phyloP scores from a whole-genome alignment of 177 flowering plant genomes.

The Vitis hybrid region DNA sequence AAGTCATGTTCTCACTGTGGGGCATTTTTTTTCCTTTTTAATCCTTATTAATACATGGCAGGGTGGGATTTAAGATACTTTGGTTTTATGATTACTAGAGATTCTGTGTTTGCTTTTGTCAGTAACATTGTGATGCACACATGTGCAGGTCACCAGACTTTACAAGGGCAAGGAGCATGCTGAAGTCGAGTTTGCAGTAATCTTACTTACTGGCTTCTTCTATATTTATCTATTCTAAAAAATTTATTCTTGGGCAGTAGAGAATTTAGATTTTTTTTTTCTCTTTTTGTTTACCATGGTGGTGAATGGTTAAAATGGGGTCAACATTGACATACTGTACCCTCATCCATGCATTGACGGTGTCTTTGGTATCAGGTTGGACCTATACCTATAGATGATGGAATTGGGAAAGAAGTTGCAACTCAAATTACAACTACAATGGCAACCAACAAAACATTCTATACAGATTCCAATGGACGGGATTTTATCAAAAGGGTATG shows the following conservation, averaged over 20 bases:
- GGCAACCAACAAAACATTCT: slow-evolving; percentile 74
- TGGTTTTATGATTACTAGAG: not conserved
- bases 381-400: slow-evolving; percentile 89
- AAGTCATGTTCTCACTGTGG: no score
- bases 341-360: no score
- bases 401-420: slow-evolving; percentile 76
- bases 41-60: no score
- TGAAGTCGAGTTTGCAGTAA: slow-evolving; percentile 92
- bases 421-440: slow-evolving; percentile 60
- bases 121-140: not conserved
- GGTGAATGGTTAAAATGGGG: no score
- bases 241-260: no score
- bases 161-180: slow-evolving; percentile 88
- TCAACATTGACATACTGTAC: no score
- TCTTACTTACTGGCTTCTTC: slow-evolving; percentile 20
- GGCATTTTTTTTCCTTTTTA: no score
- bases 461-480: slow-evolving; percentile 92
- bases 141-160: slow-evolving; percentile 71
- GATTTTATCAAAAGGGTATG: slow-evolving; percentile 88
- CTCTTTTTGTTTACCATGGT: no score
- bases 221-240: not conserved
- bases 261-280: no score
- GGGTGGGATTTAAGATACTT: no score
- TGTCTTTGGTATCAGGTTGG: slow-evolving; percentile 58
- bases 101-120: not conserved